Evolutionary conservation across 2,329 filamentous ascomycete species (phyloP).

Genomic region (Xylaria sp.): DNA sequence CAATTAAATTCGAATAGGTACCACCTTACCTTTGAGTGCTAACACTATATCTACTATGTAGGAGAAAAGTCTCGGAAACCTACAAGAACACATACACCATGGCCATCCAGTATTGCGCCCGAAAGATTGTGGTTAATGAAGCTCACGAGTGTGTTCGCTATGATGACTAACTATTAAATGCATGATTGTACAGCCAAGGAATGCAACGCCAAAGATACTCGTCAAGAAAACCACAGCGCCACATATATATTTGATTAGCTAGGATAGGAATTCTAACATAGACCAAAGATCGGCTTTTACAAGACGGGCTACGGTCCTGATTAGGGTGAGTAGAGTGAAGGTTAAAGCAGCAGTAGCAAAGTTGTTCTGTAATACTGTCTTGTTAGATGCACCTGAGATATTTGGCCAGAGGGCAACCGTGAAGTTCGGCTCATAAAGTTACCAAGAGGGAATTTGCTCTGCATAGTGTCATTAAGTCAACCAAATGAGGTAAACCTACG

Average conservation of each 20-base stretch:
- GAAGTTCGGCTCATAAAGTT: neutral
- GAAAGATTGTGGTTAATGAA: too few relatives aligned
- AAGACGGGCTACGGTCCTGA: neutral
- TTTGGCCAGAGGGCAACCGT: neutral
- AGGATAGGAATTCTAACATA: neutral
- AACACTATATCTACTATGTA: too few relatives aligned
- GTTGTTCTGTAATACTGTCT: neutral
- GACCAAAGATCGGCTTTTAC: neutral
- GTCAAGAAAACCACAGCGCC: too few relatives aligned
- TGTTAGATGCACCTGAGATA: neutral
- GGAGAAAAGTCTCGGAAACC: too few relatives aligned
- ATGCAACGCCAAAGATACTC: too few relatives aligned
- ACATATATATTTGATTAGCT: neutral
- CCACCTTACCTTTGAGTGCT: too few relatives aligned
- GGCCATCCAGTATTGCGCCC: too few relatives aligned
- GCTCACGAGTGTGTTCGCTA: too few relatives aligned
- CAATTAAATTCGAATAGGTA: too few relatives aligned
- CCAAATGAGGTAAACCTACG: neutral
- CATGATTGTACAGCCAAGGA: too few relatives aligned
- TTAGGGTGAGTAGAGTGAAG: neutral
- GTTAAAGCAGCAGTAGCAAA: neutral
- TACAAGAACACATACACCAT: too few relatives aligned
- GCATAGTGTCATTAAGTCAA: slow-evolving; percentile 12
- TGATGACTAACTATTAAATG: too few relatives aligned
- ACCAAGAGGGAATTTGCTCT: neutral